Conservation (phyloP, 306 rosid species). For the Trifolium pratense region DNA sequence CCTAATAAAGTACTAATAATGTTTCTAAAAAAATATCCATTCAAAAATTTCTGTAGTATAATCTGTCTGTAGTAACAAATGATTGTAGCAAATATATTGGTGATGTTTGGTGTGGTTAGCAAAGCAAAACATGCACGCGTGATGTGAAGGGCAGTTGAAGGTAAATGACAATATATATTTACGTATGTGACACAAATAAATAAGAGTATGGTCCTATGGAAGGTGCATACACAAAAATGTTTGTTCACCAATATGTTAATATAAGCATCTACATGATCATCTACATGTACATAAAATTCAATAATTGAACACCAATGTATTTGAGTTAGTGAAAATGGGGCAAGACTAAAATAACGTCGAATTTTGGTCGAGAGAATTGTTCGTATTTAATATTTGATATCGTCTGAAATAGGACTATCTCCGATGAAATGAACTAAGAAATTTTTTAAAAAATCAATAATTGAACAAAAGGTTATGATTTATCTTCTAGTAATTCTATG, state of each 20-base stretch:
- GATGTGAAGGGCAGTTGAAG: background rate
- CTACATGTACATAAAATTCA: background rate
- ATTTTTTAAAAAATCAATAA: background rate
- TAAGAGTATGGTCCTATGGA: background rate
- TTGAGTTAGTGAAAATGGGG: too few relatives aligned
- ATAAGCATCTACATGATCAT: constrained; percentile 20
- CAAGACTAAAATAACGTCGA: too few relatives aligned
- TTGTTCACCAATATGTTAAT: constrained; percentile 8
- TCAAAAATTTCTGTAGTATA: background rate
- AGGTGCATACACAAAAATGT: constrained; percentile 15
- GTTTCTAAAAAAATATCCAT: constrained; percentile 1
- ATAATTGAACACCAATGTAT: too few relatives aligned
- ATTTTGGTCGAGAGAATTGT: too few relatives aligned
- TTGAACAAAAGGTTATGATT: background rate
- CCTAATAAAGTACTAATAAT: background rate
- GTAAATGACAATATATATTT: background rate
- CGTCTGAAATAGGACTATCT: too few relatives aligned
- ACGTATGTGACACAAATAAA: background rate
- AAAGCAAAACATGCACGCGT: background rate
- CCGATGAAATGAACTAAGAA: too few relatives aligned
- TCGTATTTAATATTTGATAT: too few relatives aligned
- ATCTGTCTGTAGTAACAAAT: background rate
- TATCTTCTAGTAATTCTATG: background rate
- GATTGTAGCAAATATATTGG: background rate
- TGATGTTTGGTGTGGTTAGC: background rate